Conservation (phyloP, 495 filamentous ascomycete genomes). For the Aspergillus haitiensis region DNA sequence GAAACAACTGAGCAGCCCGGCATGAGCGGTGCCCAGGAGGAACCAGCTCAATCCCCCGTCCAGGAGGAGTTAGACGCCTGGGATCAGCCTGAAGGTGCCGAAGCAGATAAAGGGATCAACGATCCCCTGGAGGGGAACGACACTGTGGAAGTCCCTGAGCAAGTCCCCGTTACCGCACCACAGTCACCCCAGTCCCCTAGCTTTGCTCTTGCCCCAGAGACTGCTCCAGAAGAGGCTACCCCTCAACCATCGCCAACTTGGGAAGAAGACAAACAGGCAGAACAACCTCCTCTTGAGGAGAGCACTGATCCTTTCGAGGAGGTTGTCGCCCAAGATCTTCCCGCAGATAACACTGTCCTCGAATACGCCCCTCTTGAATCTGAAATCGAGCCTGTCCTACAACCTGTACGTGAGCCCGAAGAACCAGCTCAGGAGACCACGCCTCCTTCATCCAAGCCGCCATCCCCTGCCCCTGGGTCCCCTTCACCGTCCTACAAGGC, state of each 20-base stretch:
- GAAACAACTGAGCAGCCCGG: constrained; percentile 21
- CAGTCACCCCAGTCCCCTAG: constrained; percentile 24
- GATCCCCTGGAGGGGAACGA: constrained; percentile 18
- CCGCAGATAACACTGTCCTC: not conserved
- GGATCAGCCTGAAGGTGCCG: constrained; percentile 13
- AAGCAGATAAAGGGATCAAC: constrained; percentile 18
- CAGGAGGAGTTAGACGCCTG: constrained; percentile 22
- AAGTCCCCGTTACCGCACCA: constrained; percentile 28
- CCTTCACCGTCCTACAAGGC: constrained; percentile 22
- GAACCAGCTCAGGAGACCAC: constrained; percentile 21
- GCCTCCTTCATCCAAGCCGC: constrained; percentile 21
- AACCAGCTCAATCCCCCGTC: constrained; percentile 17
- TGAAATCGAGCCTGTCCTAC: constrained; percentile 7
- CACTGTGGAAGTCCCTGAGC: constrained; percentile 21
- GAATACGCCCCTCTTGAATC: constrained; percentile 7
- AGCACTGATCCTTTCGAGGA: not conserved
- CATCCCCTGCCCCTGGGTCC: constrained; percentile 18
- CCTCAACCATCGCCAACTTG: constrained; percentile 6
- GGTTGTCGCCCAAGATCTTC: not conserved
- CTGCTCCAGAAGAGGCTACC: constrained; percentile 6
- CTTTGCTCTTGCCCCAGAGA: constrained; percentile 29
- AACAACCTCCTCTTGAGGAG: constrained; percentile 2
- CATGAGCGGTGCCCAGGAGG: constrained; percentile 26
- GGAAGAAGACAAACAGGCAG: constrained; percentile 9
- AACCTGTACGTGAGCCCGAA: constrained; percentile 12